These are phyloP conservation scores for Mitosporidium daphniae DNA, from an alignment of 371 early-diverging fungal species.

Conservation along the genomic window DNA sequence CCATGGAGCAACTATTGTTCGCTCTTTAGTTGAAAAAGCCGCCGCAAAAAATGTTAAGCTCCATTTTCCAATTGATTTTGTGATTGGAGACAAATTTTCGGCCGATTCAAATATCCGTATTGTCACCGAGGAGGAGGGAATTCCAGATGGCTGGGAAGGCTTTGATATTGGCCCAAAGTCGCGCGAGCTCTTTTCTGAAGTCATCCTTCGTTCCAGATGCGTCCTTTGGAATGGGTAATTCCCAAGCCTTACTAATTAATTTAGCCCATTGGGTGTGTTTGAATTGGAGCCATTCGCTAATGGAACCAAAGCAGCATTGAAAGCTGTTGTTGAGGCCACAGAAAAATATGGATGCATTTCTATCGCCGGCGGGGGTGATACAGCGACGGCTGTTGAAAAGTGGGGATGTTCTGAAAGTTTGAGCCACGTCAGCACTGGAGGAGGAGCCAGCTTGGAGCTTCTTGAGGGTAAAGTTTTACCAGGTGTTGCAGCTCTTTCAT, in stretches of 20 bases:
- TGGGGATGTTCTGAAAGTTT: constrained; percentile 42
- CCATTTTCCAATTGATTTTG: constrained; percentile 52
- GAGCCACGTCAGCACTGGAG: constrained; percentile 82
- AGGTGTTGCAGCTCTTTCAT: constrained; percentile 6
- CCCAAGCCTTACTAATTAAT: constrained; percentile 1
- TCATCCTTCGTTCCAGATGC: constrained; percentile 34
- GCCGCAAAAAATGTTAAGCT: constrained; percentile 45
- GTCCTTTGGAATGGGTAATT: constrained; percentile 79
- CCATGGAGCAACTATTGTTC: constrained; percentile 44
- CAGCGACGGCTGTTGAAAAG: constrained; percentile 75
- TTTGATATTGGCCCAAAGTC: constrained; percentile 67
- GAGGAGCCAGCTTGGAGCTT: constrained; percentile 77
- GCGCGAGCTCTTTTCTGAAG: constrained; percentile 22
- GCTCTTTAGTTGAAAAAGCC: constrained; percentile 35
- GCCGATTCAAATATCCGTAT: constrained; percentile 19
- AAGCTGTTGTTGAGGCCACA: constrained; percentile 46
- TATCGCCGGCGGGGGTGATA: constrained; percentile 80
- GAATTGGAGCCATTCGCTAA: constrained; percentile 62
- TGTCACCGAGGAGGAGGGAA: constrained; percentile 50
- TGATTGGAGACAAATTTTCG: constrained; percentile 44
- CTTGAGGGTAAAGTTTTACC: constrained; percentile 34
- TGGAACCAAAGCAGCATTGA: constrained; percentile 47
- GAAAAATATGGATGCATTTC: constrained; percentile 20
- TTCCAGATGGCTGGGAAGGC: constrained; percentile 51
- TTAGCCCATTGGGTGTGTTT: constrained; percentile 64